Conservation (phyloP, 2,329 filamentous ascomycete species). For the Nigrograna mackinnonii region DNA sequence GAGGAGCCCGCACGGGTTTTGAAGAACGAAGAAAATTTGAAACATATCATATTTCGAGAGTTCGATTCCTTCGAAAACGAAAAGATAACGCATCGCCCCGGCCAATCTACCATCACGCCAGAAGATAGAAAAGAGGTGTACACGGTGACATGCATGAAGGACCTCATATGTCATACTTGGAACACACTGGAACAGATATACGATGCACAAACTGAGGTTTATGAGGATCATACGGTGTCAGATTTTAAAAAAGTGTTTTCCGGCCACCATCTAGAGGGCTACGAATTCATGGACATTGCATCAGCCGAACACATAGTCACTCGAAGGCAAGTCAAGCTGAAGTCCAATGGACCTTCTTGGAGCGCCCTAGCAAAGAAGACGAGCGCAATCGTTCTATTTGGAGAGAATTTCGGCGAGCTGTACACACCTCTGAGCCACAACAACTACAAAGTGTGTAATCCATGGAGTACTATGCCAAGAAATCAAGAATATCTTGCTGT, state of each 20-base stretch:
- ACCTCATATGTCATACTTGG: constrained; percentile 3
- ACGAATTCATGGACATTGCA: constrained; percentile 3
- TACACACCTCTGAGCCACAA: background rate
- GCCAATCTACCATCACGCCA: background rate
- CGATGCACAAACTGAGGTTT: constrained; percentile 3
- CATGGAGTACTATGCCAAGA: background rate
- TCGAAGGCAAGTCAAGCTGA: background rate
- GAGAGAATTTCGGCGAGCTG: constrained; percentile 1
- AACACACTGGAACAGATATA: constrained; percentile 6
- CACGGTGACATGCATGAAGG: constrained; percentile 6
- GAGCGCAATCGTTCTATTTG: background rate
- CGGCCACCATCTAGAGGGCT: background rate
- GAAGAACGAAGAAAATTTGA: constrained; percentile 3
- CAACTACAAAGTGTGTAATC: background rate
- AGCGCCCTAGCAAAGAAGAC: background rate
- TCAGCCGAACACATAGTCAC: background rate
- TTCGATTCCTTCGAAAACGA: constrained; percentile 3
- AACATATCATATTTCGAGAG: constrained; percentile 4
- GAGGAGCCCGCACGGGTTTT: background rate
- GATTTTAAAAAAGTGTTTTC: background rate
- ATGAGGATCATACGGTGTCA: background rate
- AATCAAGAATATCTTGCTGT: background rate
- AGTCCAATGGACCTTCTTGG: background rate
- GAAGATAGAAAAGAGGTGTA: constrained; percentile 1
- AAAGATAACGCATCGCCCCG: too few species aligned